A percentile compares a stretch with the other conserved stretches of the same genome.
phyloP scores from a whole-genome alignment of 805 yeast species.

The Yamadazyma kitorensis region DNA sequence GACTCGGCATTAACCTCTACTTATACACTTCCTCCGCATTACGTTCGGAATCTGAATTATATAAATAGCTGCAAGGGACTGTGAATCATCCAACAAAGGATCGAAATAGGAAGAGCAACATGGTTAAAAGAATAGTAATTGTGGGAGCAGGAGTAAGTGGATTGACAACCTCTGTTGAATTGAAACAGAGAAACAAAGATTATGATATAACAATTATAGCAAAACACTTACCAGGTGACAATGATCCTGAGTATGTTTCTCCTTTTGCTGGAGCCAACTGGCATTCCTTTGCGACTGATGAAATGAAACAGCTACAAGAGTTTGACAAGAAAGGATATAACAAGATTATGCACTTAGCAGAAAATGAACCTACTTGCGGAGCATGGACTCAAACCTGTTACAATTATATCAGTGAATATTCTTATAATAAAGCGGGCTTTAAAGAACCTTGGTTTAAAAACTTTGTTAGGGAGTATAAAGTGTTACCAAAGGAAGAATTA shows the following conservation, averaged over 20 bases:
- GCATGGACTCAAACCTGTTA: slow-evolving; percentile 22
- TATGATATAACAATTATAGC: slow-evolving; percentile 31
- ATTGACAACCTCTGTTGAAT: slow-evolving; percentile 32
- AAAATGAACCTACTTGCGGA: slow-evolving; percentile 49
- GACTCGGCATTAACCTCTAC: no score
- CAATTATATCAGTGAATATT: slow-evolving; percentile 3
- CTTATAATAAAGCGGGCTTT: neutral
- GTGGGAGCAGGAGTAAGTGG: slow-evolving; percentile 40
- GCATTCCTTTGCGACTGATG: slow-evolving; percentile 52
- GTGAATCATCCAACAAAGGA: no score
- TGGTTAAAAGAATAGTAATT: slow-evolving; percentile 17
- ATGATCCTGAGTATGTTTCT: slow-evolving; percentile 50
- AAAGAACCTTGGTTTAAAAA: slow-evolving; percentile 46
- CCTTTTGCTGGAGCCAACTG: slow-evolving; percentile 77
- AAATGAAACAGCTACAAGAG: slow-evolving; percentile 36
- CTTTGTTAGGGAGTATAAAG: slow-evolving; percentile 39
- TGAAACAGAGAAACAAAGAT: slow-evolving; percentile 19
- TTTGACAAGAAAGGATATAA: slow-evolving; percentile 50
- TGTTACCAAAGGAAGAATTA: slow-evolving; percentile 33
- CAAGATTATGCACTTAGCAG: slow-evolving; percentile 45
- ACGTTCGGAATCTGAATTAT: no score
- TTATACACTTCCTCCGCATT: no score
- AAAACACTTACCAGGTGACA: slow-evolving; percentile 54
- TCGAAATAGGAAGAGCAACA: no score
- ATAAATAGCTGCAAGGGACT: no score